Conservation (phyloP, 2,329 filamentous ascomycete species). For the Orbilia oligospora region DNA sequence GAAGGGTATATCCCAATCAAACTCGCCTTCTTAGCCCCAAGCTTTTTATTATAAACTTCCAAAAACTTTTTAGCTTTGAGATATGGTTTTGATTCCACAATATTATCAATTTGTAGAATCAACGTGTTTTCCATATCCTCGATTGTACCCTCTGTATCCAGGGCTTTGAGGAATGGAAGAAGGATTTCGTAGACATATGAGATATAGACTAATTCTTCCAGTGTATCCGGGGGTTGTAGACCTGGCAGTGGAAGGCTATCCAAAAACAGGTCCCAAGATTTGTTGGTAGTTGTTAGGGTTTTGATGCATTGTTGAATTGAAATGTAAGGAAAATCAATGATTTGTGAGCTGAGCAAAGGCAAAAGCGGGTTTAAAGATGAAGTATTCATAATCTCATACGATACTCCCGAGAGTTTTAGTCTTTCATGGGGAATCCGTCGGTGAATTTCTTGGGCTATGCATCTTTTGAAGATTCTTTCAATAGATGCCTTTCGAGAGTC, state of each 20-base stretch:
- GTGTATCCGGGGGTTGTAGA: slow-evolving; percentile 12
- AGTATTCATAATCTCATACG: slow-evolving; percentile 18
- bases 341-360: slow-evolving; percentile 20
- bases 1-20: slow-evolving; percentile 56
- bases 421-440: slow-evolving; percentile 8
- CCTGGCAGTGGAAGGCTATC: slow-evolving; percentile 7
- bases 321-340: slow-evolving; percentile 23
- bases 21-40: slow-evolving; percentile 14
- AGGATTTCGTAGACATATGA: slow-evolving; percentile 52
- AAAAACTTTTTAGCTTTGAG: slow-evolving; percentile 52
- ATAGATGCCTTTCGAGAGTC: slow-evolving; percentile 37
- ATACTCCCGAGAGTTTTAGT: slow-evolving; percentile 1
- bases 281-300: neutral
- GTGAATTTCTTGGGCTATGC: slow-evolving; percentile 38
- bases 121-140: slow-evolving; percentile 14
- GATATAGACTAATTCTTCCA: slow-evolving; percentile 46
- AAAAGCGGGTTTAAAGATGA: slow-evolving; percentile 25
- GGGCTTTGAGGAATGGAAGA: slow-evolving; percentile 24
- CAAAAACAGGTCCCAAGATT: slow-evolving; percentile 34
- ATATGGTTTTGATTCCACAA: slow-evolving; percentile 56
- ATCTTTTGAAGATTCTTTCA: slow-evolving; percentile 32
- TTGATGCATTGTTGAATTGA: slow-evolving; percentile 8
- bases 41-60: slow-evolving; percentile 38
- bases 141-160: neutral
- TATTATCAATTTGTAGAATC: slow-evolving; percentile 58